These are phyloP conservation scores for Kwoniella sp. DNA, from an alignment of 768 basidiomycete genomes.

Conservation along the genomic window DNA sequence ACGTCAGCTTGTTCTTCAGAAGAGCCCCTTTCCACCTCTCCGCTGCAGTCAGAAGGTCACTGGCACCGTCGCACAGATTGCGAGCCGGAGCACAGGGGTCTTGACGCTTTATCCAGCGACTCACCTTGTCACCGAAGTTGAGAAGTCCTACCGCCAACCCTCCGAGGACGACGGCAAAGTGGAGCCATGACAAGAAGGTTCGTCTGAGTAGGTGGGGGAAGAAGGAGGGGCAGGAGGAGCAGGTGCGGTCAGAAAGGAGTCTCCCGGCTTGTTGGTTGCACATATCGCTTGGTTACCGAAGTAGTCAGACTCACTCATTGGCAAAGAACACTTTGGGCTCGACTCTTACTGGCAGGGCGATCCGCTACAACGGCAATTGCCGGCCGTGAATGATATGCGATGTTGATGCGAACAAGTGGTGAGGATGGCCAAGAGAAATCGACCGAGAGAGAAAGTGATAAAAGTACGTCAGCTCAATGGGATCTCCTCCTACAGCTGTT, in stretches of 20 bases:
- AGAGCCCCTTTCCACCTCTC: too few relatives aligned
- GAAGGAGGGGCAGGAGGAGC: too few relatives aligned
- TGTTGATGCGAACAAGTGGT: too few relatives aligned
- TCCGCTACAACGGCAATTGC: conserved; percentile 67
- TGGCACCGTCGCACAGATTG: too few relatives aligned
- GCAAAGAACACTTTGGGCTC: conserved; percentile 59
- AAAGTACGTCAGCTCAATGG: too few relatives aligned
- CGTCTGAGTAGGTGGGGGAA: conserved; percentile 27
- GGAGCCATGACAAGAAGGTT: conserved; percentile 97
- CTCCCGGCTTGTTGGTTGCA: too few relatives aligned
- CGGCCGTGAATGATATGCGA: too few relatives aligned
- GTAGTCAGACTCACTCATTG: conserved; percentile 51
- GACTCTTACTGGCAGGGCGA: conserved; percentile 88
- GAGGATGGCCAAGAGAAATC: too few relatives aligned
- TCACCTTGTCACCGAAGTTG: conserved; percentile 95
- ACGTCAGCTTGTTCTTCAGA: conserved; percentile 18
- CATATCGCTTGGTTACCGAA: too few relatives aligned
- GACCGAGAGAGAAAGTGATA: too few relatives aligned
- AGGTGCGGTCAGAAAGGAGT: too few relatives aligned
- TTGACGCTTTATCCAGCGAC: conserved; percentile 33
- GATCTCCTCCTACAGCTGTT: neutral
- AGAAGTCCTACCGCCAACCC: conserved; percentile 92
- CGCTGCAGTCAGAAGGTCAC: too few relatives aligned
- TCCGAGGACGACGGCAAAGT: conserved; percentile 95
- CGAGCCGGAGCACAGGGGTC: neutral